Conservation (phyloP, 2,329 filamentous ascomycete genomes). For the Fusarium sarcochroum region DNA sequence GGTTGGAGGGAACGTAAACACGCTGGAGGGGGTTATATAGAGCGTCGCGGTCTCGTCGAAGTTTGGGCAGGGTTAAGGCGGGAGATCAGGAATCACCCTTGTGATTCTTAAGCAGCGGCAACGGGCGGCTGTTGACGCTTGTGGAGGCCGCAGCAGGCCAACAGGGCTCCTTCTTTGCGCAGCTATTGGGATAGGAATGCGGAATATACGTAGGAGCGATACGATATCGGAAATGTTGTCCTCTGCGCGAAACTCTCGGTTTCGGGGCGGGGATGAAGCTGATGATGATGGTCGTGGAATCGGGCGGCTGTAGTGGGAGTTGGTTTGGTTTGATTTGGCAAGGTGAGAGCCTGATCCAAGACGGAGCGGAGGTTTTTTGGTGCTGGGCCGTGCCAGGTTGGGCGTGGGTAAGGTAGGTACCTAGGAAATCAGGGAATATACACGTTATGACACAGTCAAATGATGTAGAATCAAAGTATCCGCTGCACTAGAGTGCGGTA, state of each 20-base stretch:
- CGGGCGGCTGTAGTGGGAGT: conserved; percentile 28
- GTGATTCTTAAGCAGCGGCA: conserved; percentile 38
- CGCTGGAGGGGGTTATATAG: conserved; percentile 6
- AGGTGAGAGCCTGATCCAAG: conserved; percentile 26
- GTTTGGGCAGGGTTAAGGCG: conserved; percentile 23
- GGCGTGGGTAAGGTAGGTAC: conserved; percentile 39
- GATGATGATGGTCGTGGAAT: conserved; percentile 26
- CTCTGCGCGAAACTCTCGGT: background rate
- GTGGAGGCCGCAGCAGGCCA: conserved; percentile 4
- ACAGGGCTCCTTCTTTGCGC: conserved; percentile 6
- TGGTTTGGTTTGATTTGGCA: conserved; percentile 31
- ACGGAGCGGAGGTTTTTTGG: conserved; percentile 37
- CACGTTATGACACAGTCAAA: conserved; percentile 22
- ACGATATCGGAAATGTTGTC: conserved; percentile 3
- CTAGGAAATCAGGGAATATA: conserved; percentile 31
- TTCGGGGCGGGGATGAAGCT: conserved; percentile 28
- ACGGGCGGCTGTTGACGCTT: conserved; percentile 22
- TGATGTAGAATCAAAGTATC: conserved; percentile 29
- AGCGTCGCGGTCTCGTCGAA: conserved; percentile 16
- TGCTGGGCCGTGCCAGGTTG: conserved; percentile 28
- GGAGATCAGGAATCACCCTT: conserved; percentile 35
- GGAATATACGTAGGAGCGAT: background rate
- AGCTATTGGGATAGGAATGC: background rate
- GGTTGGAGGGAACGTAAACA: conserved; percentile 14
- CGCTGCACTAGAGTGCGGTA: conserved; percentile 2